Conservation (phyloP, 306 rosid genomes). For the Cercis canadensis region DNA sequence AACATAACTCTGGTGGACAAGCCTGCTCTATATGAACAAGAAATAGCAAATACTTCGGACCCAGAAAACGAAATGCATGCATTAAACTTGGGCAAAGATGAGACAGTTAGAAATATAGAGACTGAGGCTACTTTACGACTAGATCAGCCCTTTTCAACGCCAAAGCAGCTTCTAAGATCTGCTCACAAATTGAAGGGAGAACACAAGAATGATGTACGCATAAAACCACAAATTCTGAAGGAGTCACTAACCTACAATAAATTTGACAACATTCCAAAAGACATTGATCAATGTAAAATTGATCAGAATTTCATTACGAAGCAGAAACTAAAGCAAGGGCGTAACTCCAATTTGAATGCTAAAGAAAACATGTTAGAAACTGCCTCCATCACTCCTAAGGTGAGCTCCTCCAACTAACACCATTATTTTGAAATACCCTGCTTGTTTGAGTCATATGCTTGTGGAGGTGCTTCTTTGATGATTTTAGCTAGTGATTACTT, state of each 20-base stretch:
- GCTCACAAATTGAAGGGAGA: slow-evolving; percentile 41
- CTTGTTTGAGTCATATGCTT: slow-evolving; percentile 17
- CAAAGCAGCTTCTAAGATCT: slow-evolving; percentile 41
- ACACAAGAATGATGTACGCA: slow-evolving; percentile 30
- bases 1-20: slow-evolving; percentile 38
- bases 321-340: slow-evolving; percentile 46
- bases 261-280: slow-evolving; percentile 33
- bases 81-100: slow-evolving; percentile 39
- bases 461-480: background rate
- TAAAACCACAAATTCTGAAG: slow-evolving; percentile 36
- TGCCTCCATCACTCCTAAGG: slow-evolving; percentile 46
- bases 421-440: slow-evolving; percentile 3
- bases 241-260: slow-evolving; percentile 40
- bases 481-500: too few relatives aligned
- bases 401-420: slow-evolving; percentile 22
- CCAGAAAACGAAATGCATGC: slow-evolving; percentile 11
- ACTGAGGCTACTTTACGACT: slow-evolving; percentile 29
- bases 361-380: slow-evolving; percentile 32
- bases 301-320: slow-evolving; percentile 35
- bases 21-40: slow-evolving; percentile 31
- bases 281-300: slow-evolving; percentile 38
- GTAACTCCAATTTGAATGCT: slow-evolving; percentile 8
- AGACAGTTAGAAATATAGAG: slow-evolving; percentile 30
- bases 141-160: slow-evolving; percentile 28
- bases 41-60: slow-evolving; percentile 30